Percentiles rank a stretch among this genome's conserved stretches.
These are phyloP conservation scores for Colletotrichum graminicola DNA, from an alignment of 2,329 filamentous ascomycete genomes.

Conservation along the genomic window DNA sequence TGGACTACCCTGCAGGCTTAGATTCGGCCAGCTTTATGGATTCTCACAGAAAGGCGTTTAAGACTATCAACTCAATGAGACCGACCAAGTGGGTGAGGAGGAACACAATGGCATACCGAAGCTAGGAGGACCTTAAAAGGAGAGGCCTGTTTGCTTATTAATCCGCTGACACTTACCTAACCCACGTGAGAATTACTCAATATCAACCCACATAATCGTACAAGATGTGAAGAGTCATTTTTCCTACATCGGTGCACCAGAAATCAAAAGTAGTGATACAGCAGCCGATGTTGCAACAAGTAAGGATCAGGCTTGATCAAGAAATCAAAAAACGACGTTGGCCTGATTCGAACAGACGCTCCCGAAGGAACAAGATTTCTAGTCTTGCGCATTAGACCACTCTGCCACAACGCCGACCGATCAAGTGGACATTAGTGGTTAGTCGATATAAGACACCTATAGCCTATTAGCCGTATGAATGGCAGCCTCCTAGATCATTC, in stretches of 20 bases:
- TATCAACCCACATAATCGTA: not conserved
- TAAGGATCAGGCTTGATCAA: not conserved
- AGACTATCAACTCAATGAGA: too few species aligned
- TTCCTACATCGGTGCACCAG: not conserved
- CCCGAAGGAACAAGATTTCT: slow-evolving; percentile 29
- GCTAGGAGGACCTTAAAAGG: not conserved
- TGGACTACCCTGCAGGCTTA: not conserved
- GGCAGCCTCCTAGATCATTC: too few species aligned
- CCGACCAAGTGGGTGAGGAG: not conserved
- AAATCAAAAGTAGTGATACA: not conserved
- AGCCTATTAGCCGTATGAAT: too few species aligned
- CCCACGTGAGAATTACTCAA: not conserved
- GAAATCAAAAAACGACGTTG: slow-evolving; percentile 17
- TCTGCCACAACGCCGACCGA: slow-evolving; percentile 13
- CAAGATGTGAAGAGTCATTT: too few species aligned
- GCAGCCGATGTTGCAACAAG: too few species aligned
- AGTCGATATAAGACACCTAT: too few species aligned
- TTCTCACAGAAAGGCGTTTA: not conserved
- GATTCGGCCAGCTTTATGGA: not conserved
- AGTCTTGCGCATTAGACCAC: slow-evolving; percentile 30
- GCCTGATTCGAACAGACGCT: slow-evolving; percentile 29
- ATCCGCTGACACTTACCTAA: not conserved
- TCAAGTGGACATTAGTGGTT: too few species aligned
- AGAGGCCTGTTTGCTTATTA: not conserved
- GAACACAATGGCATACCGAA: not conserved